Evolutionary conservation across 23 red algal genomes (phyloP), one percentile per base, ranked within the genome.

Genomic region (Gracilaria caudata): DNA sequence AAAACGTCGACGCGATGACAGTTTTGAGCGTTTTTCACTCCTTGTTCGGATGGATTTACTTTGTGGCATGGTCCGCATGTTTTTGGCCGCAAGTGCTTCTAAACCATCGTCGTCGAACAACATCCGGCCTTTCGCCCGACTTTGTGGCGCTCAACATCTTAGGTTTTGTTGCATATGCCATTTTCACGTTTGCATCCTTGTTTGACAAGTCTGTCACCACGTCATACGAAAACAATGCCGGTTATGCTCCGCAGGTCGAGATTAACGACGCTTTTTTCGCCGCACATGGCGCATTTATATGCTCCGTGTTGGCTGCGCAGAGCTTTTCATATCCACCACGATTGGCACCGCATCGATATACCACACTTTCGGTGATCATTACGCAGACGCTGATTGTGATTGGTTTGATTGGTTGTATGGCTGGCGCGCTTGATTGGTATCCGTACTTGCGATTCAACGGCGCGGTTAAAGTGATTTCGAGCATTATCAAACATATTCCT

Each of bases 401-500:
- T 1, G 81, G 75, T 4, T 45, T 83, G 24, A 44, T 56, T 32
- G 44, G 34, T 9, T 49, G 40, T 20, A 40, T 57, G 24, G 17
- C 24, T 25, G 80, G 81, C 7, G 24, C 26, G 19, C n/a, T 85
- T 7, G 56, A 73, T n/a, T 89, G 92, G 85, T 82, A 73, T 25
- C 19, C 37, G 26, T 84, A 79, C 32, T 24, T 90, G 33, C 54
- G 54, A 44, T 64, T 54, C 24, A 63, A 56, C 47, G 86, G 73
- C 25, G 61, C 47, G 6, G 83, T 80, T 19, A 89, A 90, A 68
- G 86, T 95, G 34, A 65, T 84, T 34, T 57, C 77, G 7, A 82
- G 73, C 49, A 71, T 95, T 56, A 65, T 94, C 33, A 95, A 95
- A 53, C 87, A 95, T 58, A 46, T 95, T n/a, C 92, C 92, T 43